phyloP scores from a whole-genome alignment of 2,329 filamentous ascomycete genomes.

The Xylariaceae sp. region DNA sequence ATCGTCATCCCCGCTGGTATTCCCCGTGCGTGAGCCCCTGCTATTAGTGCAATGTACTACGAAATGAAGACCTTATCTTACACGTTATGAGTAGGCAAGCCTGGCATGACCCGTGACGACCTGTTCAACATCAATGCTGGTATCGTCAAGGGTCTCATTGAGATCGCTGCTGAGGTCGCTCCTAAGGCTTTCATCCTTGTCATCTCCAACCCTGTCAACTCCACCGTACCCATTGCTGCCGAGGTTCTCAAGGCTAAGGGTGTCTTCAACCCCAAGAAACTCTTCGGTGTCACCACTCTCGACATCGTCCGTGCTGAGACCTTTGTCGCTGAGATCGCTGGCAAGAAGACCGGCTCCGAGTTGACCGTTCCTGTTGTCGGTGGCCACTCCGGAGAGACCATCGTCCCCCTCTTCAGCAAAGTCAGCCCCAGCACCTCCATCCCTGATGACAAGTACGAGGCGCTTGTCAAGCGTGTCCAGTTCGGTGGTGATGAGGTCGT shows the following conservation, averaged over 20 bases:
- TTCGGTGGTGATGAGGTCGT: conserved; percentile 98
- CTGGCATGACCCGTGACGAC: conserved; percentile 98
- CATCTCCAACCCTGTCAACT: conserved; percentile 99
- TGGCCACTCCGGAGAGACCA: conserved; percentile 96
- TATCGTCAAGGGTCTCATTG: conserved; percentile 91
- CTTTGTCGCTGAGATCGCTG: conserved; percentile 83
- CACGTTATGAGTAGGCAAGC: conserved; percentile 67
- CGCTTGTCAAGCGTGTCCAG: conserved; percentile 90
- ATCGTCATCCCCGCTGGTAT: conserved; percentile 97
- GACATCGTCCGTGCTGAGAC: conserved; percentile 98
- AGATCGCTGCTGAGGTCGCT: conserved; percentile 80
- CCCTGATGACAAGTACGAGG: conserved; percentile 85
- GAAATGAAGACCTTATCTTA: too few relatives aligned
- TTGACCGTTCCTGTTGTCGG: conserved; percentile 89
- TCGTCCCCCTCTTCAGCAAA: conserved; percentile 96
- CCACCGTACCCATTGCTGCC: conserved; percentile 93
- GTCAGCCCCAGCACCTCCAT: conserved; percentile 76
- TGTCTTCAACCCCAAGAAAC: conserved; percentile 91
- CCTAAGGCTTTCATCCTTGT: conserved; percentile 94
- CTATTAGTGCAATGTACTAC: too few relatives aligned
- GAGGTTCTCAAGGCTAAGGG: conserved; percentile 92
- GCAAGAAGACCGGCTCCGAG: conserved; percentile 78
- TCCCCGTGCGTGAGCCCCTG: conserved; percentile 68
- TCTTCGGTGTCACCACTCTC: conserved; percentile 98
- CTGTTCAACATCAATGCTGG: conserved; percentile 99